Evolutionary conservation across 176 grass and related monocot genomes (phyloP).

Genomic region (Paspalum vaginatum): DNA sequence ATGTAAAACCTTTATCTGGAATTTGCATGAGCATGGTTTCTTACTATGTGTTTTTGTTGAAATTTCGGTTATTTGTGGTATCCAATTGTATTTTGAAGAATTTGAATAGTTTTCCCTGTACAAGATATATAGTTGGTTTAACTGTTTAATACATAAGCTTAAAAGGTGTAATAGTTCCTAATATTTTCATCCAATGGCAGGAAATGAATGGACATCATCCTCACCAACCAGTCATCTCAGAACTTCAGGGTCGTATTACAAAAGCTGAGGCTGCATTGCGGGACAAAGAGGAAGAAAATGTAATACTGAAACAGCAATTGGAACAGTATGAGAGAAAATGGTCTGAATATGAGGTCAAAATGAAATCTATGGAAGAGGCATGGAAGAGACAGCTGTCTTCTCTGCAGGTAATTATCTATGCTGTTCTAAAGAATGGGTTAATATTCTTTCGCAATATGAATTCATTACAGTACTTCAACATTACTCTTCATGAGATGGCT

Average conservation of each 20-base stretch:
- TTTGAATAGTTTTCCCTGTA: not conserved
- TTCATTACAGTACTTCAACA: slow-evolving; percentile 21
- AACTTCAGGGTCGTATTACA: slow-evolving; percentile 55
- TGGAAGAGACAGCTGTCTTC: slow-evolving; percentile 92
- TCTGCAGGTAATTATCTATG: slow-evolving; percentile 69
- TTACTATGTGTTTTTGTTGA: not conserved
- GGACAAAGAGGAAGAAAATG: slow-evolving; percentile 91
- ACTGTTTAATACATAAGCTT: slow-evolving; percentile 7
- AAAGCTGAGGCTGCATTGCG: slow-evolving; percentile 66
- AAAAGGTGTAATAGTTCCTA: slow-evolving; percentile 25
- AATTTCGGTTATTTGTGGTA: slow-evolving; percentile 26
- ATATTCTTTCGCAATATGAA: slow-evolving; percentile 19
- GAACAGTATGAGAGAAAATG: slow-evolving; percentile 90
- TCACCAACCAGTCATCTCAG: slow-evolving; percentile 52
- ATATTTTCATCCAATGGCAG: slow-evolving; percentile 41
- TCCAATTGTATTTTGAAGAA: slow-evolving; percentile 5
- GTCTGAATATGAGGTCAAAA: slow-evolving; percentile 85
- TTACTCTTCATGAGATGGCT: not conserved
- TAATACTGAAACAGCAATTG: slow-evolving; percentile 67
- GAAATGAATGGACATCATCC: slow-evolving; percentile 59
- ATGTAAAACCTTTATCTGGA: not conserved
- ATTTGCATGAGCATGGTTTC: slow-evolving; percentile 25
- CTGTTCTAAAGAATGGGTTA: not conserved
- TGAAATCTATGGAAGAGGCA: slow-evolving; percentile 87
- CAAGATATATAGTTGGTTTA: slow-evolving; percentile 17